Base-by-base conservation (phyloP, 2,329 filamentous ascomycete genomes). In the Elsinoe batatas region DNA sequence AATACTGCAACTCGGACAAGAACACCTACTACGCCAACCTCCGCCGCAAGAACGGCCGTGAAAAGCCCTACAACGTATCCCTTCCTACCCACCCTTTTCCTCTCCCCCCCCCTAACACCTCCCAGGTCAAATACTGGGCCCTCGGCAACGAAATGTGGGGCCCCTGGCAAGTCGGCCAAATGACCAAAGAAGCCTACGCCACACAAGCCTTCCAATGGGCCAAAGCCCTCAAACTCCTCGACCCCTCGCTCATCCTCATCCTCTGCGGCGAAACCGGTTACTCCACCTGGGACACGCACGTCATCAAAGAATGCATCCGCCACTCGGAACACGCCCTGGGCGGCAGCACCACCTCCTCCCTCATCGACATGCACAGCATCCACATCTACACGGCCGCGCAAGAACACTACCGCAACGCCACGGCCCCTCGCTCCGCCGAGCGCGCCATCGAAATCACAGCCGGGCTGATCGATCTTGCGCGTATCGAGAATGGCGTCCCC, bases 21-120 rank as follows among this genome's bases (percentile, higher is more conserved):
- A 79, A 91, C 69, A 91, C 85, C 8, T 79, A 91, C 74, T 93
- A 89, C 67, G 88, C 88, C 59, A 91, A 91, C 66, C 75, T 91
- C 50, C 82, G 88, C 32, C 79, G 88, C 11, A 77, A 84, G 63
- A 85, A 93, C 69, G 88, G 88, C 10, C 83, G 80, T 32, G 77
- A 84, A 56, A 80, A 89, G 71, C 88, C 88, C 3, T 91, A 91
- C 71, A 83, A 84, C 58, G 80, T 78, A 65, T 36, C 42, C 33
- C 11, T 35, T n/a, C 22, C 7, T 13, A 17, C 12, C 60, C 42
- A 2, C 13, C 8, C n/a, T 20, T 3, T 30, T 32, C 15, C 18
- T 40, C 1, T 10, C 37, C 18, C 33, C 15, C 10, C 50, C 47
- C 22, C 22, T 46, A 53, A 32, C 46, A 58, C 35, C 26, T 20